phyloP scores from a whole-genome alignment of 2,329 filamentous ascomycete genomes.

The Thelonectria rubi region DNA sequence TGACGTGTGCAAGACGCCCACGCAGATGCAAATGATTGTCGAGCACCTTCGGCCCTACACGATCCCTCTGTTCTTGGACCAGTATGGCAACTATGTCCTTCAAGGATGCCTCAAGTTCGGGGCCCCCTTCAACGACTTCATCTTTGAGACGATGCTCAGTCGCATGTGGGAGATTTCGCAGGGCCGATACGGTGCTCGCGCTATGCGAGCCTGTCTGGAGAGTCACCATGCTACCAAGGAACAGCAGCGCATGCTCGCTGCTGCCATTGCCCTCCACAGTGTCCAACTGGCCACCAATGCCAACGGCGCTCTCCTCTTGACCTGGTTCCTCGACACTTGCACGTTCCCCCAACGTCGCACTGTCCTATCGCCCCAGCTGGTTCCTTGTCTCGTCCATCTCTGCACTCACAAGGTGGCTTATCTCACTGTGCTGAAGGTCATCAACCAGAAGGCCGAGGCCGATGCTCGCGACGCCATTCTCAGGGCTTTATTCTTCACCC shows the following conservation, averaged over 20 bases:
- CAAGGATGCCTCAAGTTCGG: slow-evolving; percentile 96
- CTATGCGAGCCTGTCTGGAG: slow-evolving; percentile 96
- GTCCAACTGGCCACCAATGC: slow-evolving; percentile 96
- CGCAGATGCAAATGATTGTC: slow-evolving; percentile 85
- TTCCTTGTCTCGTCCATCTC: slow-evolving; percentile 91
- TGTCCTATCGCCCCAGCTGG: slow-evolving; percentile 88
- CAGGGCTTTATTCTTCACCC: slow-evolving; percentile 90
- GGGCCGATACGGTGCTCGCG: slow-evolving; percentile 91
- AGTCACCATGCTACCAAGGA: slow-evolving; percentile 95
- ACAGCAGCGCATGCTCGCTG: slow-evolving; percentile 93
- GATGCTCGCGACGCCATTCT: slow-evolving; percentile 92
- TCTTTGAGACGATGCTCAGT: slow-evolving; percentile 96
- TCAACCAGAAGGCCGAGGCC: slow-evolving; percentile 95
- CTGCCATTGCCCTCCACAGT: slow-evolving; percentile 94
- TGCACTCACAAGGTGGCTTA: slow-evolving; percentile 99
- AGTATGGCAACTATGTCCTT: slow-evolving; percentile 98
- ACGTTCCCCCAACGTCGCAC: slow-evolving; percentile 92
- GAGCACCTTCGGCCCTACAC: slow-evolving; percentile 86
- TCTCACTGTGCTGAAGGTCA: slow-evolving; percentile 94
- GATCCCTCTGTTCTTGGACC: slow-evolving; percentile 91
- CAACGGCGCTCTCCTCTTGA: slow-evolving; percentile 91
- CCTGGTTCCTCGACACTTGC: slow-evolving; percentile 98
- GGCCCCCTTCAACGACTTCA: slow-evolving; percentile 89
- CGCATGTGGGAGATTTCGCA: slow-evolving; percentile 94
- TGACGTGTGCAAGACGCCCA: slow-evolving; percentile 86